Conservation (phyloP, 2,329 filamentous ascomycete species). For the Talaromyces sp. region DNA sequence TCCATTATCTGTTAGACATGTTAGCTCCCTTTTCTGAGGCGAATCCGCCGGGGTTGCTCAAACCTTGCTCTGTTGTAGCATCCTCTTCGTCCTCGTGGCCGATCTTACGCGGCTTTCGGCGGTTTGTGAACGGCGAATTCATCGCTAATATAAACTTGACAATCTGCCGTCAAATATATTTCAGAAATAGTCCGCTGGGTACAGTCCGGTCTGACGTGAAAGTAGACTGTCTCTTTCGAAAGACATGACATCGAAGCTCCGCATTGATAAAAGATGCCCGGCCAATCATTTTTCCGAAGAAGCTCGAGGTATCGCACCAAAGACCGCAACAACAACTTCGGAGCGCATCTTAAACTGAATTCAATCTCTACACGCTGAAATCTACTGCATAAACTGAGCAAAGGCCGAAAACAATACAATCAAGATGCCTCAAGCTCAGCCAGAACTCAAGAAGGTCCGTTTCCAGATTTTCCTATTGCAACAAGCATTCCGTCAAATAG, state of each 20-base stretch:
- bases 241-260: constrained; percentile 2
- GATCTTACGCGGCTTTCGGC: constrained; percentile 71
- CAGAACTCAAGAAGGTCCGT: constrained; percentile 93
- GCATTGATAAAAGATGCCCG: constrained; percentile 23
- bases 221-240: background rate
- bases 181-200: background rate
- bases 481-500: background rate
- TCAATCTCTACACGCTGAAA: constrained; percentile 12
- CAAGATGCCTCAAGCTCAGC: constrained; percentile 96
- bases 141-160: constrained; percentile 35
- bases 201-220: background rate
- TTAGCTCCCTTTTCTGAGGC: background rate
- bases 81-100: constrained; percentile 58
- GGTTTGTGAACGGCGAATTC: constrained; percentile 53
- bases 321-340: constrained; percentile 4
- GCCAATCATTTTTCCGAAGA: constrained; percentile 33
- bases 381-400: constrained; percentile 24
- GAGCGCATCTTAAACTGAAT: background rate
- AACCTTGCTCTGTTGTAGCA: constrained; percentile 37
- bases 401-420: constrained; percentile 18
- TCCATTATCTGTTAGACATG: constrained; percentile 34
- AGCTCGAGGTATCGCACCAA: constrained; percentile 24
- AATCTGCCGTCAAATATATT: background rate
- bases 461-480: background rate
- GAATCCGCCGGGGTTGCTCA: constrained; percentile 21